Base-by-base conservation (phyloP, 169 alveolate species). In the Amoebophrya sp. region DNA sequence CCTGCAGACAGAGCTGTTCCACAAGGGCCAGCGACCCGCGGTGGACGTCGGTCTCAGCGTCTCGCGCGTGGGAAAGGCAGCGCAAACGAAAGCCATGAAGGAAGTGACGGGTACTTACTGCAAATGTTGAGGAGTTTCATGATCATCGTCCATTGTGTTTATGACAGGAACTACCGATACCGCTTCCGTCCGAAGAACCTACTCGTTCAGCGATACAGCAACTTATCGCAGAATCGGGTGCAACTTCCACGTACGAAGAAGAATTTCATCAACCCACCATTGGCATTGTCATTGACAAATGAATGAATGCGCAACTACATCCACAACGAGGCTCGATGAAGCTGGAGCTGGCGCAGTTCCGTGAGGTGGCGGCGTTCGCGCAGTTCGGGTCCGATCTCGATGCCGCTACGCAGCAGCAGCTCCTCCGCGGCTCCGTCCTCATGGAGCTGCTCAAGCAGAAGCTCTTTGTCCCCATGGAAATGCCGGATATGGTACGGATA, bases 11-110 rank as follows among this genome's bases (percentile, higher is more conserved):
- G 99, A 98, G 93, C 96, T 98, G 41, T 98, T 98, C 97, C 97
- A 96, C 96, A 97, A 97, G 94, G 99, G 99, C 88, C 97, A 97
- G 89, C 97, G 99, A 88, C 99, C 99, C 1, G 99, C 99, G 42
- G 97, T 98, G 91, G 97, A 98, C 93, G 99, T 98, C 91, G 99
- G 99, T 91, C 96, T 98, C 40, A 98, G 99, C 69, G 99, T 98
- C 90, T 95, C 98, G 43, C 96, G 99, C 88, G 99, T 98, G 92
- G 99, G 99, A 87, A 96, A 99, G 41, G 99, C 99, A 40, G 99
- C 99, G 42, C 98, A 97, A 93, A 95, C 95, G 89, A 97, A 96
- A 94, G 97, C 98, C 41, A 96, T 97, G 97, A 95, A 95, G 90
- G 94, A 95, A 87, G 93, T 94, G 43, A 15, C 18, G 26, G 0